Base-by-base conservation (phyloP, 106 monocot genomes). In the Triglochin maritima region DNA sequence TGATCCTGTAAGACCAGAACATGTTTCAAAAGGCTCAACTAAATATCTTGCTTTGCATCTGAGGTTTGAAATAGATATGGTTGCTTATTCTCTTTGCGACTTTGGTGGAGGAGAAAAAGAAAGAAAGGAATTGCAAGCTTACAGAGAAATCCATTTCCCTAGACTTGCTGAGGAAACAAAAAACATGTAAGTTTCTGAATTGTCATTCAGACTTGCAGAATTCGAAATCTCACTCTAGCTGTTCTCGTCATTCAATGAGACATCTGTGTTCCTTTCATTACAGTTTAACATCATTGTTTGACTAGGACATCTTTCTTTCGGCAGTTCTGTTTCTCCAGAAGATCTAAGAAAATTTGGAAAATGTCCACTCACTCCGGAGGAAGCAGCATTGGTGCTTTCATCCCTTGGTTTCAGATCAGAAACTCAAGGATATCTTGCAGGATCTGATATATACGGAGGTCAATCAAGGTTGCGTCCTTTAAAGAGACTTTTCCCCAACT, bases 51-150 rank as follows among this genome's bases (percentile, higher is more conserved):
- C 84, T 56, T 69, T 93, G n/a, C 93, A 93, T 59, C 72, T 93
- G 89, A 71, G 93, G 65, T 93, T 93, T 74, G 93, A 93, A 80
- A 79, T 84, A 67, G 93, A 93, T 71, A 93, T 93, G 93, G 88
- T 89, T n/a, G 93, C 93, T 41, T 93, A 93, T 59, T 93, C 93
- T 49, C 65, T 78, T 29, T 93, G 93, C 57, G 79, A 86, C 49
- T 93, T 93, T 74, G 93, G 88, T 67, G 93, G 93, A 3, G 86
- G 93, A 59, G 79, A 82, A 68, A 79, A 44, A 7, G 93, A 93
- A 72, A 78, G 63, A 66, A 75, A 56, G 56, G 93, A 93, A 74
- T 71, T 93, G 59, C 81, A 93, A 69, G 86, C 79, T 29, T 93
- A 93, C 47, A 79, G 93, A 70, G 88, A 89, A 68, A 78, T 80